These are phyloP conservation scores for Oryza punctata DNA, from an alignment of 176 grass and related monocot species.

Conservation along the genomic window DNA sequence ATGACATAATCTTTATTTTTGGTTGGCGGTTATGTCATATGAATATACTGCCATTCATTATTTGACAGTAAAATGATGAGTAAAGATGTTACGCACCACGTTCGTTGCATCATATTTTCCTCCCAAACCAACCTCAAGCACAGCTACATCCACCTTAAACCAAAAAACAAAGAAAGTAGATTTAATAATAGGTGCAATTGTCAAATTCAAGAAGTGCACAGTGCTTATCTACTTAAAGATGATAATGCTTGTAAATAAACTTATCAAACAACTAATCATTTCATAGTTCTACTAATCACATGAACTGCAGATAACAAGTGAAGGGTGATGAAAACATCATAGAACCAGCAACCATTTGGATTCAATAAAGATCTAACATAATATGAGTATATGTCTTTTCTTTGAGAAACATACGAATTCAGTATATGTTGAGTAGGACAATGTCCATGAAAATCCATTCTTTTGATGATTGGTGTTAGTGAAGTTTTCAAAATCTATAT, in stretches of 20 bases:
- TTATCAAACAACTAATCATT: slow-evolving; percentile 3
- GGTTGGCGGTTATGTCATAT: not conserved
- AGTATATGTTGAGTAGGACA: slow-evolving; percentile 2
- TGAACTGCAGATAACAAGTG: slow-evolving; percentile 7
- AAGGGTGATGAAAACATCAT: slow-evolving; percentile 12
- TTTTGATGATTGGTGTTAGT: not conserved
- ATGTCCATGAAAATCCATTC: not conserved
- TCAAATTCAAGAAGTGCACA: not conserved
- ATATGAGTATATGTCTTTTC: not conserved
- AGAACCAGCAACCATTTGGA: not conserved
- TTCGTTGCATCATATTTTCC: slow-evolving; percentile 97
- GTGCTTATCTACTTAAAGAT: not conserved
- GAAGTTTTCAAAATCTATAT: slow-evolving; percentile 24
- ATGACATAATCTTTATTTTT: slow-evolving; percentile 17
- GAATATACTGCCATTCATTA: not conserved
- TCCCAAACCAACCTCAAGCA: slow-evolving; percentile 98
- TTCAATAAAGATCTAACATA: slow-evolving; percentile 12
- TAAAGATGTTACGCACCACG: slow-evolving; percentile 63
- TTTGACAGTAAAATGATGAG: slow-evolving; percentile 14
- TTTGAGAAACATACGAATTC: not conserved
- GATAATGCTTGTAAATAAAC: slow-evolving; percentile 24
- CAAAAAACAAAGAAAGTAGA: not conserved
- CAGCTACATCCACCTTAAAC: slow-evolving; percentile 82
- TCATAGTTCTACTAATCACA: not conserved
- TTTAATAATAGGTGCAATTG: not conserved